Conservation (phyloP, 192 early-diverging fungal genomes). For the Obelidium mucronatum region DNA sequence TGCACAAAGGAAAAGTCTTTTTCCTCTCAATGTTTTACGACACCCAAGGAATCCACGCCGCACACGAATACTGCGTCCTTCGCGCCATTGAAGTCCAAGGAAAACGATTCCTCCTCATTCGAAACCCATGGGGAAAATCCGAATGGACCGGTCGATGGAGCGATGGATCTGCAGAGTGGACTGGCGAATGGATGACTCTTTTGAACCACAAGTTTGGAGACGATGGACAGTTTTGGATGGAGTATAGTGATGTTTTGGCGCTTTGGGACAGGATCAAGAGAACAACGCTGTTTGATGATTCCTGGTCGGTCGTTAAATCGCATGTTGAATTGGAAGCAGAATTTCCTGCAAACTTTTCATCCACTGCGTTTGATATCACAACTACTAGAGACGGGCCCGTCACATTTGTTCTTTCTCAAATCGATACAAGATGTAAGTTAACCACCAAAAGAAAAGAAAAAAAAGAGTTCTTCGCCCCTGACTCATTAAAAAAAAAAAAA, state of each 20-base stretch:
- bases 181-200: conserved; percentile 44
- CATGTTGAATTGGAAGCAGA: conserved; percentile 28
- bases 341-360: conserved; percentile 16
- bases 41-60: conserved; percentile 39
- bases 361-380: conserved; percentile 24
- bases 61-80: conserved; percentile 62
- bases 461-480: no score
- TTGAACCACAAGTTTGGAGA: conserved; percentile 43
- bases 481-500: no score
- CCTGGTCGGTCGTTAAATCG: conserved; percentile 29
- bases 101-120: conserved; percentile 45
- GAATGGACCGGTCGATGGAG: conserved; percentile 60
- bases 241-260: conserved; percentile 40
- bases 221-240: conserved; percentile 48
- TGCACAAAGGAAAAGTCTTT: conserved; percentile 46
- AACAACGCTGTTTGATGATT: conserved; percentile 35
- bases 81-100: conserved; percentile 53
- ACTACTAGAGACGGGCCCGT: conserved; percentile 3
- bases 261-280: conserved; percentile 33
- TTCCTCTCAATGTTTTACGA: conserved; percentile 37
- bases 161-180: conserved; percentile 42
- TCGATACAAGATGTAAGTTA: conserved; percentile 41
- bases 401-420: conserved; percentile 33
- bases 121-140: conserved; percentile 60
- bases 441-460: no score